A percentile compares a stretch with the other conserved stretches of the same genome.
Conservation (phyloP, 2,329 filamentous ascomycete genomes). For the Penicillium brevicompactum region DNA sequence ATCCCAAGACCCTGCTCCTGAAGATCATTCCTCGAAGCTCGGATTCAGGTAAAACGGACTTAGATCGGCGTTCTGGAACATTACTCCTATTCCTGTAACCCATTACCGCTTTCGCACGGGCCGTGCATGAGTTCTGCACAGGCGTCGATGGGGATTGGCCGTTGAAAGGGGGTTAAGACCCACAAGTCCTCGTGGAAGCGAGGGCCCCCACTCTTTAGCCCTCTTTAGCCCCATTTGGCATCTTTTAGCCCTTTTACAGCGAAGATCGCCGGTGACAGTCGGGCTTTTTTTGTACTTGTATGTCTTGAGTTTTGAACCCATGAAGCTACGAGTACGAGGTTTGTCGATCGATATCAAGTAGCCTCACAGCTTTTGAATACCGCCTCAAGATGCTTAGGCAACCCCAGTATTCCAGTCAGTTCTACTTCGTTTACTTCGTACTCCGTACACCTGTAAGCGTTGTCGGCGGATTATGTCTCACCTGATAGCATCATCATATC, state of each 20-base stretch:
- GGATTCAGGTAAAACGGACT: constrained; percentile 8
- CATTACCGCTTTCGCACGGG: background rate
- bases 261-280: constrained; percentile 20
- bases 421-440: background rate
- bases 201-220: constrained; percentile 21
- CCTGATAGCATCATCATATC: background rate
- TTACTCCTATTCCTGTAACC: constrained; percentile 9
- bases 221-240: background rate
- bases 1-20: constrained; percentile 11
- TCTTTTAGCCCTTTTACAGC: constrained; percentile 12
- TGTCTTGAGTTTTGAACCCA: background rate
- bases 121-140: constrained; percentile 26
- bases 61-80: constrained; percentile 29
- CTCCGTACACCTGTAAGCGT: too few species aligned
- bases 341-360: background rate
- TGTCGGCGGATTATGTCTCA: background rate
- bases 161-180: constrained; percentile 14
- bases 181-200: constrained; percentile 29
- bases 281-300: background rate
- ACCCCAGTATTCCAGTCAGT: background rate
- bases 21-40: constrained; percentile 9
- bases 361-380: background rate
- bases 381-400: background rate
- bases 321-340: background rate
- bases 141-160: constrained; percentile 20